These are phyloP conservation scores for Fusarium sp. DNA, from an alignment of 2,329 filamentous ascomycete genomes.

Conservation along the genomic window DNA sequence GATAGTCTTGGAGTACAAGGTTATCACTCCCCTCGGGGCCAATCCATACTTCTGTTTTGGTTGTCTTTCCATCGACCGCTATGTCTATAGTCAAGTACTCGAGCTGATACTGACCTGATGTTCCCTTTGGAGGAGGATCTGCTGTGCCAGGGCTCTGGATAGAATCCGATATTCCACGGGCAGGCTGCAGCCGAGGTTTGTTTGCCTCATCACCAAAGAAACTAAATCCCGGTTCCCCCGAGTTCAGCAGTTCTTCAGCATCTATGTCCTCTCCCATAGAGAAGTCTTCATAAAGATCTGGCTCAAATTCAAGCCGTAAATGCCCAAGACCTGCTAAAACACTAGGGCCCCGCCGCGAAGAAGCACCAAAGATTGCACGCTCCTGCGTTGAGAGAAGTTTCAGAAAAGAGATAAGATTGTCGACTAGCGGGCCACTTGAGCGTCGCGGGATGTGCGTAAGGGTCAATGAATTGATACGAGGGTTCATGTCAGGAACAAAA, in stretches of 20 bases:
- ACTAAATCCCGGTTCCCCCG: constrained; percentile 55
- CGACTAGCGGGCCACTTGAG: constrained; percentile 62
- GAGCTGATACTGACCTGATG: constrained; percentile 29
- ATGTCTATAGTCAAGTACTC: constrained; percentile 41
- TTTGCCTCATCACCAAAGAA: constrained; percentile 54
- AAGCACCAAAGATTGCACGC: constrained; percentile 53
- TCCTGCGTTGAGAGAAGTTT: constrained; percentile 62
- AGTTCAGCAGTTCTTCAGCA: constrained; percentile 56
- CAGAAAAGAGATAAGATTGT: constrained; percentile 61
- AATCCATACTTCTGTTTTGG: constrained; percentile 58
- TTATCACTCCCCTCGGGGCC: constrained; percentile 53
- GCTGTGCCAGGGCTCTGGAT: constrained; percentile 15
- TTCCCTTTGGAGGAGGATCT: neutral
- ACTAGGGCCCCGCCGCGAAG: constrained; percentile 54
- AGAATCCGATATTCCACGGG: constrained; percentile 4
- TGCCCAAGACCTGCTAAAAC: constrained; percentile 64
- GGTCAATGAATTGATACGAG: constrained; percentile 63
- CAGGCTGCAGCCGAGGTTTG: constrained; percentile 15
- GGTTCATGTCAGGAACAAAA: constrained; percentile 67
- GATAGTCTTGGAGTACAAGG: constrained; percentile 60
- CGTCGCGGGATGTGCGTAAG: constrained; percentile 65
- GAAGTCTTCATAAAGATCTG: constrained; percentile 53
- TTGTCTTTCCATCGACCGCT: constrained; percentile 44
- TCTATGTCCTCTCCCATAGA: constrained; percentile 52
- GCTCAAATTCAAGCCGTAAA: constrained; percentile 65